Conservation (phyloP, 192 early-diverging fungal genomes). For the Paraglomus occultum region DNA sequence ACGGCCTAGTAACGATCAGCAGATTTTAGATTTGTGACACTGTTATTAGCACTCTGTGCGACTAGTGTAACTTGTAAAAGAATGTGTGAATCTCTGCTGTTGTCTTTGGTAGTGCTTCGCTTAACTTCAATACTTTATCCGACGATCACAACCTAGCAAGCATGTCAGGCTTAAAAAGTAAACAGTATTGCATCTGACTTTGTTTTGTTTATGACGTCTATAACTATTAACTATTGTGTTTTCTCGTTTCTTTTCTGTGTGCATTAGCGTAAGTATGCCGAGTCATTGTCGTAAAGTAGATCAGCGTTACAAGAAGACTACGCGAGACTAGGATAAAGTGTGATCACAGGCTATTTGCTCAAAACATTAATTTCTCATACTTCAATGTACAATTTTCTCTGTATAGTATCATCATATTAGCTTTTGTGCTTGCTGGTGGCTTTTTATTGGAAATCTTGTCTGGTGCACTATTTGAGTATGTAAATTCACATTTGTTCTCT, state of each 20-base stretch:
- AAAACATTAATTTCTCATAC: background rate
- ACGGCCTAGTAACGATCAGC: too few species aligned
- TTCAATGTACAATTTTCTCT: background rate
- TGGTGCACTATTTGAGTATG: slow-evolving; percentile 86
- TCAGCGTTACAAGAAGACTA: background rate
- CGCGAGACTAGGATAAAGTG: background rate
- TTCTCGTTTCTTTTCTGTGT: background rate
- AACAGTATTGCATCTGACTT: background rate
- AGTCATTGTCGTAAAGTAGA: background rate
- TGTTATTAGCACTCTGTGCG: too few species aligned
- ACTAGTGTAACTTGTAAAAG: too few species aligned
- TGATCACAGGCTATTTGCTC: background rate
- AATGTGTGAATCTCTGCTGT: too few species aligned
- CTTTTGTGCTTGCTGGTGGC: slow-evolving; percentile 88
- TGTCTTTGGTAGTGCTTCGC: too few species aligned
- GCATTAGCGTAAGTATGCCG: slow-evolving; percentile 20
- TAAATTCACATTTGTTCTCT: background rate
- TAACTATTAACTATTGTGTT: background rate
- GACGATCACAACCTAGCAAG: too few species aligned
- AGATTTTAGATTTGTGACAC: too few species aligned
- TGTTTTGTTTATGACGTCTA: background rate
- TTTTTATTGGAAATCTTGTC: slow-evolving; percentile 94
- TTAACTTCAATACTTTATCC: too few species aligned
- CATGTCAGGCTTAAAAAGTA: slow-evolving; percentile 31
- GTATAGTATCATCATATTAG: slow-evolving; percentile 75